phyloP scores from a whole-genome alignment of 1,284 basidiomycete species.

The Inonotus hispidus region DNA sequence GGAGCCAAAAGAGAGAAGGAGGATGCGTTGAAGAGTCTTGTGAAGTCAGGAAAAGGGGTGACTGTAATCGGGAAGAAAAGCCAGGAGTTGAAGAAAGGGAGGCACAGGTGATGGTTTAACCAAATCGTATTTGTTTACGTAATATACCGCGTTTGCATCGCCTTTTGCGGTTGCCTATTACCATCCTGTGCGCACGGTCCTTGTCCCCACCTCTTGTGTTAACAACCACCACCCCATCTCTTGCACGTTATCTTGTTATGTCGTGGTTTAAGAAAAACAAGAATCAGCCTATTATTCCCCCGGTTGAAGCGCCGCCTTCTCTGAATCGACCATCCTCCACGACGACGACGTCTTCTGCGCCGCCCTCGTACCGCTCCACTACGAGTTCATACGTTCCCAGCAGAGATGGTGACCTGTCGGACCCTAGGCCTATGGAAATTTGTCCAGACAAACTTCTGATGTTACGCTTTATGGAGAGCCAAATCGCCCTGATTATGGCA shows the following conservation, averaged over 20 bases:
- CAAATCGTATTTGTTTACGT: neutral
- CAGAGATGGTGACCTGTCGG: conserved; percentile 57
- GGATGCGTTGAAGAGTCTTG: conserved; percentile 69
- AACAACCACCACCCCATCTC: conserved; percentile 1
- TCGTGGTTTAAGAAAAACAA: conserved; percentile 69
- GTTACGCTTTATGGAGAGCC: neutral
- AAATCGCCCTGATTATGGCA: conserved; percentile 12
- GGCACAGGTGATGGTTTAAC: neutral
- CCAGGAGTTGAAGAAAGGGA: conserved; percentile 33
- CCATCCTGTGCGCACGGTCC: neutral
- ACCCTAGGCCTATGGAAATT: conserved; percentile 25
- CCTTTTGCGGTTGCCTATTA: neutral
- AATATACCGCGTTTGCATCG: neutral
- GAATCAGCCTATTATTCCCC: conserved; percentile 66
- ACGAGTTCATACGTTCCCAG: conserved; percentile 60
- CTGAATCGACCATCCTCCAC: conserved; percentile 30
- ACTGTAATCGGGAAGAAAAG: conserved; percentile 79
- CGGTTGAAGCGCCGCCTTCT: conserved; percentile 37
- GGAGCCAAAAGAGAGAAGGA: conserved; percentile 77
- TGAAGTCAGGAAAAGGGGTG: conserved; percentile 81
- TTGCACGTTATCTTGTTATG: conserved; percentile 40
- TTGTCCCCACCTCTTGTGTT: neutral
- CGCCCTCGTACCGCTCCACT: conserved; percentile 43
- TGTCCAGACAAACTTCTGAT: conserved; percentile 12
- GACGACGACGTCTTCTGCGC: conserved; percentile 29